A percentile compares a stretch with the other conserved stretches of the same genome.
Conservation (phyloP, 2,329 filamentous ascomycete species). For the Colletotrichum lupini region DNA sequence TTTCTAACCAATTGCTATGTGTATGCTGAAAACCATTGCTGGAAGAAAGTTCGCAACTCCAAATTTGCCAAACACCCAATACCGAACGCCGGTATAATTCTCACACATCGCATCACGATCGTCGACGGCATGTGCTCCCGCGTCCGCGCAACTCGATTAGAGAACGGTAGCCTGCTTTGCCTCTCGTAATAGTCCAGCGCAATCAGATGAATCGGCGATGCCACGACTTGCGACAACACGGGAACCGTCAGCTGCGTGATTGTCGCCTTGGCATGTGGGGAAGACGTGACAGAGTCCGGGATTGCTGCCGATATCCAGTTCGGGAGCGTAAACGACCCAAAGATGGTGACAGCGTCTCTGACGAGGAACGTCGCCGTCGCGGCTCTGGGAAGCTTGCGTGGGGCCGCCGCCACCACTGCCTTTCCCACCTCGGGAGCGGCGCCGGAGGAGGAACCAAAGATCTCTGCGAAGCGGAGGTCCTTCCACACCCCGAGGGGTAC, state of each 20-base stretch:
- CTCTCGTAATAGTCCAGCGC: constrained; percentile 38
- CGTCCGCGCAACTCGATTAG: constrained; percentile 38
- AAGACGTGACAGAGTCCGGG: constrained; percentile 40
- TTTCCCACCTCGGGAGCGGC: constrained; percentile 4
- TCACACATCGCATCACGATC: constrained; percentile 41
- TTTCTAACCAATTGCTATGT: not conserved
- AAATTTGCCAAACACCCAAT: constrained; percentile 43
- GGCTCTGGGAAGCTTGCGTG: constrained; percentile 37
- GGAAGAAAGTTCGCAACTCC: constrained; percentile 22
- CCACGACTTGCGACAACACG: constrained; percentile 43
- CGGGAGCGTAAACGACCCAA: constrained; percentile 45
- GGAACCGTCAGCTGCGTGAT: constrained; percentile 44
- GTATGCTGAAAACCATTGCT: not conserved
- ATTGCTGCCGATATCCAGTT: constrained; percentile 40
- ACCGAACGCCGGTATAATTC: constrained; percentile 46
- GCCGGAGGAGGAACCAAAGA: constrained; percentile 39
- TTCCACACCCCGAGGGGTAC: constrained; percentile 46
- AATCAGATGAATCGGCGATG: constrained; percentile 45
- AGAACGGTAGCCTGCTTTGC: constrained; percentile 36
- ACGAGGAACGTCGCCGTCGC: constrained; percentile 42
- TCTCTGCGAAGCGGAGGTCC: constrained; percentile 44
- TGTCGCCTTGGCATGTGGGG: constrained; percentile 41
- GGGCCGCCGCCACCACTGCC: constrained; percentile 13
- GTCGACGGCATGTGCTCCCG: constrained; percentile 40
- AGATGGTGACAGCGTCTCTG: constrained; percentile 45